Base-by-base conservation (phyloP, 306 rosid species). In the Dalbergia oliveri region DNA sequence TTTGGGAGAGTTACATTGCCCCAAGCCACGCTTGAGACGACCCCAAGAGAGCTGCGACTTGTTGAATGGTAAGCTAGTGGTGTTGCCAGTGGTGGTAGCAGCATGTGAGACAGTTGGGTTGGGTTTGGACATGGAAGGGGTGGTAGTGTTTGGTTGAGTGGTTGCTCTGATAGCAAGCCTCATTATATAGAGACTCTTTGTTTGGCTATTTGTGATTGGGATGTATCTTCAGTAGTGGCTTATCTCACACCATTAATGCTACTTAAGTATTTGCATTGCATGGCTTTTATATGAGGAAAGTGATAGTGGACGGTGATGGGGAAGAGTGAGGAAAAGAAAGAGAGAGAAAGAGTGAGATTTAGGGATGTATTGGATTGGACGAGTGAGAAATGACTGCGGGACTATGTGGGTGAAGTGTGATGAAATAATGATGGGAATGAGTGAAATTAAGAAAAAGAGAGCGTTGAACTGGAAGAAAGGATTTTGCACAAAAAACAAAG, bases 291-390 rank as follows among this genome's bases (percentile, higher is more conserved):
- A 72, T 15, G 54, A 31, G 63, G 14, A 13, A 15, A 58, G 71
- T 0, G 63, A 26, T 34, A 62, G 63, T 84, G 87, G 87, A 79
- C 84, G 87, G 84, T 69, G 73, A 78, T 23, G 84, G 6, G n/a
- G 14, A 35, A 5, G 45, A 37, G 44, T 8, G 13, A n/a, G 50
- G n/a, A 23, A 47, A 57, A 26, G 70, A 5, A 6, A 39, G 26
- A 51, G 18, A 39, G 35, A 35, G 21, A 18, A 2, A 45, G 31
- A 26, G 10, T 16, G 62, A 57, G 19, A 34, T 18, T 62, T 9
- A 39, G 60, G 8, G 16, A 56, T 51, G 18, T 56, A 18, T 56
- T 26, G 31, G 31, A 26, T 26, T 26, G 31, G 31, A 26, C 31
- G 53, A 73, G 54, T 43, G 62, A 66, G 66, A 79, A 81, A 66